Evolutionary conservation across 352 stramenopile species (phyloP).

Genomic region (Thraustochytrium sp.): DNA sequence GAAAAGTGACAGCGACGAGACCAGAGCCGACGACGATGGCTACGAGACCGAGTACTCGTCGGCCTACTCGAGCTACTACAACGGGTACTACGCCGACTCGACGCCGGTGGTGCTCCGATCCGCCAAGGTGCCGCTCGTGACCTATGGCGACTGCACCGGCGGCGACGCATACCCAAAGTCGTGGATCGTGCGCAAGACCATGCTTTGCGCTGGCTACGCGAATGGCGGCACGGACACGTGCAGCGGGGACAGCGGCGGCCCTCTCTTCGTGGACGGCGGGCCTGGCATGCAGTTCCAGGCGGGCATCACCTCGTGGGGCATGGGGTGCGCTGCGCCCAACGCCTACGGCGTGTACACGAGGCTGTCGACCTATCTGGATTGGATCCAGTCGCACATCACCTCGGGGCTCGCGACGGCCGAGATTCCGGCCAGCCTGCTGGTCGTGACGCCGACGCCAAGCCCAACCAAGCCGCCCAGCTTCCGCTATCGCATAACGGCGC

Average conservation of each 20-base stretch:
- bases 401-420: neutral
- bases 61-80: neutral
- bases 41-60: neutral
- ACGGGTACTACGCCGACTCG: neutral
- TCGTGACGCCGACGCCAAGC: neutral
- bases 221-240: slow-evolving; percentile 57
- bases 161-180: too few relatives aligned
- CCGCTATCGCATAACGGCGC: too few relatives aligned
- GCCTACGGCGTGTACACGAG: slow-evolving; percentile 60
- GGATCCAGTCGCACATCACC: slow-evolving; percentile 22
- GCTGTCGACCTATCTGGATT: slow-evolving; percentile 47
- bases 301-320: slow-evolving; percentile 61
- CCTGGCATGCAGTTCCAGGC: slow-evolving; percentile 53
- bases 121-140: neutral
- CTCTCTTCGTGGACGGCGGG: slow-evolving; percentile 44
- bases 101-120: neutral
- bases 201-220: slow-evolving; percentile 61
- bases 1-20: neutral
- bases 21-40: neutral
- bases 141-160: neutral
- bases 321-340: slow-evolving; percentile 54
- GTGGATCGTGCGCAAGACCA: slow-evolving; percentile 50
- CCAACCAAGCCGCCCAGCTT: neutral
- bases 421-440: neutral
- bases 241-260: slow-evolving; percentile 60